A percentile compares a stretch with the other conserved stretches of the same genome.
Conservation (phyloP, 495 filamentous ascomycete species). For the Wilcoxina mikolae region DNA sequence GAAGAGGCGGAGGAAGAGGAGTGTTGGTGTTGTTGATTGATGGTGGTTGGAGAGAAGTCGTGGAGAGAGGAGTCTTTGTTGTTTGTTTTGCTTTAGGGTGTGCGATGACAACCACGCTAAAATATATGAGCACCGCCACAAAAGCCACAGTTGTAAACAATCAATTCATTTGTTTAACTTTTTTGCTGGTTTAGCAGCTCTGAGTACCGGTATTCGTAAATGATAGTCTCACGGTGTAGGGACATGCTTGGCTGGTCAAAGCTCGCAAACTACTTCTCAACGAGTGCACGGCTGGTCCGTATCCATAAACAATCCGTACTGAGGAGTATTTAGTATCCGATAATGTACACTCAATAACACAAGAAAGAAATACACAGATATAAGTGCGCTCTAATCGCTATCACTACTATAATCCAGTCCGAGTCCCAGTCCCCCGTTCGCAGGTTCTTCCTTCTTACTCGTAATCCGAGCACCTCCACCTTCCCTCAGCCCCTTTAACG, state of each 20-base stretch:
- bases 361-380: background rate
- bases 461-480: slow-evolving; percentile 34
- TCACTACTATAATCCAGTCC: slow-evolving; percentile 89
- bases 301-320: no score
- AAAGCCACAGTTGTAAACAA: background rate
- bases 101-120: background rate
- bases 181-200: no score
- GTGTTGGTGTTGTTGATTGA: background rate
- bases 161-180: no score
- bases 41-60: slow-evolving; percentile 1
- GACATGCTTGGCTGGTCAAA: no score
- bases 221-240: no score
- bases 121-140: background rate
- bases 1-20: background rate
- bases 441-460: slow-evolving; percentile 34
- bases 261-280: no score
- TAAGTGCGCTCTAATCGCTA: slow-evolving; percentile 41
- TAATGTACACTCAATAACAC: background rate
- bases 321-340: no score
- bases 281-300: no score
- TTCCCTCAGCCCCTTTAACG: slow-evolving; percentile 41
- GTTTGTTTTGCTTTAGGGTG: slow-evolving; percentile 1
- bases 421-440: slow-evolving; percentile 46
- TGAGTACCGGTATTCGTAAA: no score
- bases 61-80: background rate